phyloP scores from a whole-genome alignment of 2,329 filamentous ascomycete genomes.

The Hypoxylon sp. region DNA sequence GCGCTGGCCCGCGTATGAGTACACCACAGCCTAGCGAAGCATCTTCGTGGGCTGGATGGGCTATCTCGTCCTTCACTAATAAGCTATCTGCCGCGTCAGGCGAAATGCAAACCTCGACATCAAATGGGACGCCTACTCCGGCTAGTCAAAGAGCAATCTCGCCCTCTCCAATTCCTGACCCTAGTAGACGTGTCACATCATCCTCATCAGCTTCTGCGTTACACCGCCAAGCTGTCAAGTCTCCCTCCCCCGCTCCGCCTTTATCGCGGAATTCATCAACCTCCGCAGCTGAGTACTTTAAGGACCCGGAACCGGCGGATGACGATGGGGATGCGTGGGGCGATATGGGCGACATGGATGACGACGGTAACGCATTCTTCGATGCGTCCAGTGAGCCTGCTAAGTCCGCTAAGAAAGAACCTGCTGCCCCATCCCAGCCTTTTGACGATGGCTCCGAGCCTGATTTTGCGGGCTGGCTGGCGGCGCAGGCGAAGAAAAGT shows the following conservation, averaged over 20 bases:
- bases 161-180: conserved; percentile 55
- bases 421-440: conserved; percentile 60
- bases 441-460: conserved; percentile 91
- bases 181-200: conserved; percentile 55
- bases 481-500: conserved; percentile 83
- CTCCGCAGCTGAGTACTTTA: conserved; percentile 58
- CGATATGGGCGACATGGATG: conserved; percentile 70
- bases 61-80: conserved; percentile 98
- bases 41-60: conserved; percentile 91
- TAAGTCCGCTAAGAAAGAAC: conserved; percentile 54
- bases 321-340: conserved; percentile 83
- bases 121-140: conserved; percentile 58
- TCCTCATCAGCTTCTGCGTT: conserved; percentile 71
- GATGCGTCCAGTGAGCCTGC: conserved; percentile 53
- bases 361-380: conserved; percentile 64
- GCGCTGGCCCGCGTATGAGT: conserved; percentile 78
- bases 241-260: conserved; percentile 61
- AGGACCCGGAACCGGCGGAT: conserved; percentile 64
- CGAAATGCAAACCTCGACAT: conserved; percentile 76
- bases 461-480: conserved; percentile 96
- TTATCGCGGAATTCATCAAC: conserved; percentile 66
- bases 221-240: conserved; percentile 72
- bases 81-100: conserved; percentile 88
- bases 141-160: conserved; percentile 52
- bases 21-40: conserved; percentile 76